phyloP scores from a whole-genome alignment of 768 basidiomycete species.

The Trametes cinnabarina region DNA sequence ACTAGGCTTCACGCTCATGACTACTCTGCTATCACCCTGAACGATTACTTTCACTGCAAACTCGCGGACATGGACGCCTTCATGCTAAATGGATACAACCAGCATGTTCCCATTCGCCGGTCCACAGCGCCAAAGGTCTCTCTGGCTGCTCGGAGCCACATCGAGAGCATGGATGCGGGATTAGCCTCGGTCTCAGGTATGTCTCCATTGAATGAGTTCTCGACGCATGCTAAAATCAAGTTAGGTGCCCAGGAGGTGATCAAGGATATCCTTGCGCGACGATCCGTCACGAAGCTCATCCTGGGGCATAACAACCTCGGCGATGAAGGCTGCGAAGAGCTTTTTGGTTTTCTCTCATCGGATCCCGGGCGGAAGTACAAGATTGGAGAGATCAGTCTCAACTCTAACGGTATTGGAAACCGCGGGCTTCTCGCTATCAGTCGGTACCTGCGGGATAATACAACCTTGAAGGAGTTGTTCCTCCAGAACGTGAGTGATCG shows the following conservation, averaged over 20 bases:
- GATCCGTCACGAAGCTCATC: constrained; percentile 49
- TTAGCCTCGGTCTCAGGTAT: constrained; percentile 20
- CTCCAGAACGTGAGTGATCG: constrained; percentile 52
- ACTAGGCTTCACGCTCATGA: neutral
- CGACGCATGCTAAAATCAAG: neutral
- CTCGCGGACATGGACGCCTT: constrained; percentile 8
- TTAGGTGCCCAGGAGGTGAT: constrained; percentile 55
- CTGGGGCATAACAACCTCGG: constrained; percentile 56
- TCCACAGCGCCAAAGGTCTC: constrained; percentile 15
- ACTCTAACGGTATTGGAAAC: constrained; percentile 55
- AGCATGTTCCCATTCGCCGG: constrained; percentile 2
- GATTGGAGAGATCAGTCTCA: constrained; percentile 57
- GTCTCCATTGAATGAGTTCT: neutral
- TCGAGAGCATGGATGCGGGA: constrained; percentile 24
- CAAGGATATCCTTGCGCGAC: constrained; percentile 43
- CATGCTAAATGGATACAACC: neutral
- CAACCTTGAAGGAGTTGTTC: constrained; percentile 46
- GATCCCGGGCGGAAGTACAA: constrained; percentile 42
- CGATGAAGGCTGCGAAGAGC: constrained; percentile 52
- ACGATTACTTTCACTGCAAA: neutral
- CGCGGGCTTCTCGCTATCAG: constrained; percentile 53
- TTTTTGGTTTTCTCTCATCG: constrained; percentile 57
- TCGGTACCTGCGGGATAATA: constrained; percentile 48
- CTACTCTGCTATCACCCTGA: neutral
- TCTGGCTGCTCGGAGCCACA: constrained; percentile 20